A percentile compares a stretch with the other conserved stretches of the same genome.
These are phyloP conservation scores for Leishmania martiniquensis DNA, from an alignment of 208 protist species.

Conservation along the genomic window DNA sequence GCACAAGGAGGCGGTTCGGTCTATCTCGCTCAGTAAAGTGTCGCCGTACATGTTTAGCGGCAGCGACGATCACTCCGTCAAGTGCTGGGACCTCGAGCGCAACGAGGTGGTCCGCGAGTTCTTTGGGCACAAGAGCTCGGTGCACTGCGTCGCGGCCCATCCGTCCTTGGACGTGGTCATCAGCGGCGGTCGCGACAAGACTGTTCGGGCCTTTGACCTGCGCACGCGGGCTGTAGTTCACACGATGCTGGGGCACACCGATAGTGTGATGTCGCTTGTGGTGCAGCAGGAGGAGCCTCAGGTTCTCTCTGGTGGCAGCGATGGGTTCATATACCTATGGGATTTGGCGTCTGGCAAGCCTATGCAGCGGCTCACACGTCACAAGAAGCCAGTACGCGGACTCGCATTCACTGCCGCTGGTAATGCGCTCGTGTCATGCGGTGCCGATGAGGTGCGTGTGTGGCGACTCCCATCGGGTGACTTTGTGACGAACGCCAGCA, in stretches of 20 bases:
- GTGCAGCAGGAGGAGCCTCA: constrained; percentile 93
- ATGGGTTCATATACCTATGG: constrained; percentile 95
- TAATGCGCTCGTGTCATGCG: constrained; percentile 94
- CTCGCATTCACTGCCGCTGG: constrained; percentile 91
- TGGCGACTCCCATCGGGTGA: constrained; percentile 95
- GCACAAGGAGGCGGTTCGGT: constrained; percentile 95
- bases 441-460: constrained; percentile 98
- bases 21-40: constrained; percentile 85
- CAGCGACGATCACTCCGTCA: constrained; percentile 98
- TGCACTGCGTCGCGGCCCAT: constrained; percentile 95
- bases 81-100: constrained; percentile 99
- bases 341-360: constrained; percentile 84
- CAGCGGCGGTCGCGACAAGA: constrained; percentile 97
- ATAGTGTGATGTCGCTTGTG: constrained; percentile 91
- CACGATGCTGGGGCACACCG: constrained; percentile 94
- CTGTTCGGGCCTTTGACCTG: constrained; percentile 95
- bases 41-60: constrained; percentile 99
- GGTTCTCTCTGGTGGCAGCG: constrained; percentile 93
- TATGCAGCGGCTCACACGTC: constrained; percentile 95
- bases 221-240: constrained; percentile 78
- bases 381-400: constrained; percentile 98
- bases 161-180: constrained; percentile 98
- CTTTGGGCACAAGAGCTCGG: constrained; percentile 97
- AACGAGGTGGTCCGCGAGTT: constrained; percentile 96
- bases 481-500: constrained; percentile 95